Evolutionary conservation across 2,329 filamentous ascomycete species (phyloP), one percentile per base, ranked within the genome.

Genomic region (Colletotrichum incanum): DNA sequence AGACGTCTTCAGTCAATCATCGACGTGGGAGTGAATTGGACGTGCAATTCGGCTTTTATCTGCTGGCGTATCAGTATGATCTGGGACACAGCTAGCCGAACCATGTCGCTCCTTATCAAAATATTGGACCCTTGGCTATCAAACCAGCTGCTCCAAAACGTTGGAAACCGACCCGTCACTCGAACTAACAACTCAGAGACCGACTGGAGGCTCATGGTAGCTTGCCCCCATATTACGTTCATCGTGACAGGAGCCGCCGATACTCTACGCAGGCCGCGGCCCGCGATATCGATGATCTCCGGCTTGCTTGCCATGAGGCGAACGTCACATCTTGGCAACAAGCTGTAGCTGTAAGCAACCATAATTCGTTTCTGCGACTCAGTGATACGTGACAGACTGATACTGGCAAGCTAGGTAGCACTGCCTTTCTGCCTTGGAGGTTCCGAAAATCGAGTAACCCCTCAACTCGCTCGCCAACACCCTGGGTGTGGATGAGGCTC

Each of bases 281-380:
- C 63, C 41, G 55, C 56, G 56, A 52, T 71, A 56, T 50, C 67
- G 65, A 28, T 9, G 18, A n/a, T 16, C 18, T 39, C 55, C 16
- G 20, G 62, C 63, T 23, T 26, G 28, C 20, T 20, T 16, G 5
- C 34, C 54, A n/a, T 41, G 41, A 26, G 12, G 18, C 3, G 16
- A 41, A 47, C 18, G 16, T 41, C 50, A 59, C 23, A 26, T 67
- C 11, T 31, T 41, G 47, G 41, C 49, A n/a, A 14, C 5, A 37
- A 9, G 52, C 28, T 23, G 20, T 14, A 67, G 59, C 23, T 62
- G 11, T 26, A 43, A 20, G 20, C 41, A 41, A 67, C 28, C 26
- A 37, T 56, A 41, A 23, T 26, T 43, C 47, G 8, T n/a, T 12
- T 5, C 14, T 28, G 39, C 20, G 41, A 31, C 3, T 8, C 20